A percentile compares a stretch with the other conserved stretches of the same genome.
Conservation (phyloP, 2,329 filamentous ascomycete species). For the Aureobasidium sp. region DNA sequence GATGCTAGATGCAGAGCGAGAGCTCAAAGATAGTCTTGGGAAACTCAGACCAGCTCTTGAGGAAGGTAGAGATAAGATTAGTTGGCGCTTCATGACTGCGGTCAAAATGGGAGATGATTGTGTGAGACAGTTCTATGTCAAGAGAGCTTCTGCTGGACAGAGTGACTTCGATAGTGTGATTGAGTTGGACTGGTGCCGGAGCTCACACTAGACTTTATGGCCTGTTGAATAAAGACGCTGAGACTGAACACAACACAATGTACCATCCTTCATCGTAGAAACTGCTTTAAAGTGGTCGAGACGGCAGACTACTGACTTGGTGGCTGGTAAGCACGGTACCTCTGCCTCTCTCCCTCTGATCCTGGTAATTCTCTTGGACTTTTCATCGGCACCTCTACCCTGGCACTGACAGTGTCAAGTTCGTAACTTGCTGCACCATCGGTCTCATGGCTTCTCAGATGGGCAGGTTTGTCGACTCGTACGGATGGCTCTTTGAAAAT, state of each 20-base stretch:
- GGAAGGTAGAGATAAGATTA: neutral
- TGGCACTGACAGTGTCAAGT: neutral
- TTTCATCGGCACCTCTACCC: neutral
- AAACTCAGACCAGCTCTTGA: neutral
- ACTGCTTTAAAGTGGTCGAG: too few relatives aligned
- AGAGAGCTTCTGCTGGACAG: slow-evolving; percentile 12
- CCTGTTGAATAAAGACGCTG: too few relatives aligned
- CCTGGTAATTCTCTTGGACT: neutral
- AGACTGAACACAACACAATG: too few relatives aligned
- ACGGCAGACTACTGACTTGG: too few relatives aligned
- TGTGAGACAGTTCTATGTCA: slow-evolving; percentile 26
- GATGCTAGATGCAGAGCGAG: neutral
- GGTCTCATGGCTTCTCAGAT: neutral
- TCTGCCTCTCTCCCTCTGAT: neutral
- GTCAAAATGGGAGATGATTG: slow-evolving; percentile 19
- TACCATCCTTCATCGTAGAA: too few relatives aligned
- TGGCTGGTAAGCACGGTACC: neutral
- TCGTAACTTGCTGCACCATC: neutral
- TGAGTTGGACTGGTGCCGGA: slow-evolving; percentile 24
- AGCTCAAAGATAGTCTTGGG: neutral
- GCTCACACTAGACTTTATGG: too few relatives aligned
- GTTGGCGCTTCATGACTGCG: slow-evolving; percentile 23
- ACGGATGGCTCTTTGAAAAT: neutral
- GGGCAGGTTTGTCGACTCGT: neutral
- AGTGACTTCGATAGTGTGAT: slow-evolving; percentile 21